These are phyloP conservation scores for Papilionanthe hybrid DNA, from an alignment of 116 monocot genomes.

Conservation along the genomic window DNA sequence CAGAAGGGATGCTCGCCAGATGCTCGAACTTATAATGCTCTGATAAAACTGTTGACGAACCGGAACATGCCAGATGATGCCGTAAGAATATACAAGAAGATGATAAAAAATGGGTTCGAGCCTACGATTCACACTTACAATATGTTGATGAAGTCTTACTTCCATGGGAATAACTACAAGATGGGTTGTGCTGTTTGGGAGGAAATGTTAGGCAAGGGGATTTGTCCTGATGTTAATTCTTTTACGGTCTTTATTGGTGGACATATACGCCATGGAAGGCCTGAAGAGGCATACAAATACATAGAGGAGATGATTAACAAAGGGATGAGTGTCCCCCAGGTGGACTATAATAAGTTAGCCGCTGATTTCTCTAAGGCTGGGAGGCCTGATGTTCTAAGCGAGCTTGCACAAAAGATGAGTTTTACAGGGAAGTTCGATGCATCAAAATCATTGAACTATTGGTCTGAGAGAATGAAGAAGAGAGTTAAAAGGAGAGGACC, in stretches of 20 bases:
- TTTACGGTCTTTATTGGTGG: constrained; percentile 76
- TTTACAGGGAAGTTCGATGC: constrained; percentile 59
- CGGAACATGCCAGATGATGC: constrained; percentile 70
- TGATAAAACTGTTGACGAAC: constrained; percentile 85
- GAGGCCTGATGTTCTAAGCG: constrained; percentile 64
- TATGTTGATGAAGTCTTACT: constrained; percentile 89
- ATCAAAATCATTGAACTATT: constrained; percentile 52
- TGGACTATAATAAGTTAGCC: constrained; percentile 85
- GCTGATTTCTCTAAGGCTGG: constrained; percentile 61
- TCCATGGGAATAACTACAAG: constrained; percentile 48
- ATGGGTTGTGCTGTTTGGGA: constrained; percentile 80
- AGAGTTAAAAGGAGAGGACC: constrained; percentile 40
- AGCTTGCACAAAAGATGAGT: constrained; percentile 72
- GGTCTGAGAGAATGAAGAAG: constrained; percentile 67
- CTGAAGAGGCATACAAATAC: constrained; percentile 54
- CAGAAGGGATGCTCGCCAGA: constrained; percentile 66
- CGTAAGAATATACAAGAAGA: constrained; percentile 66
- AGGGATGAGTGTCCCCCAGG: constrained; percentile 79
- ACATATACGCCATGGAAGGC: constrained; percentile 63
- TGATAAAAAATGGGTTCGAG: constrained; percentile 72
- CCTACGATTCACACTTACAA: constrained; percentile 85
- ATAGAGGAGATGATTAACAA: constrained; percentile 85
- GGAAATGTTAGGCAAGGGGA: constrained; percentile 73
- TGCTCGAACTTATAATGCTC: constrained; percentile 63
- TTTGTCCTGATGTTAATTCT: constrained; percentile 92